Percentiles rank a stretch among this genome's conserved stretches.
Evolutionary conservation across 768 basidiomycete genomes (phyloP).

Genomic region (Lactarius psammicola): DNA sequence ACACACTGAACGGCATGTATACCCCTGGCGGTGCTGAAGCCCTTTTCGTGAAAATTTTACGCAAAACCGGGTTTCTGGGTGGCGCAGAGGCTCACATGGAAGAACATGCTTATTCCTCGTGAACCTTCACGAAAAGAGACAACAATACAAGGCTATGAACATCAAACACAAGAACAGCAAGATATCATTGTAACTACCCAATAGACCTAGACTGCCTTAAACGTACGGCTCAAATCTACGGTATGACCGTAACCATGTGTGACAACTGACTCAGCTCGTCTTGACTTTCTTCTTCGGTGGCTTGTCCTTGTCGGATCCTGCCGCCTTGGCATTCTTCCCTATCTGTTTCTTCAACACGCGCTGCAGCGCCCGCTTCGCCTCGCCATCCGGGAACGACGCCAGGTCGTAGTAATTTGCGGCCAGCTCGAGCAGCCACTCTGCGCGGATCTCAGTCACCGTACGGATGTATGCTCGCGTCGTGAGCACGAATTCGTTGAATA

Average conservation of each 20-base stretch:
- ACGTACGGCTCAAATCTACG: background rate
- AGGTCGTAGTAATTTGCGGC: conserved; percentile 71
- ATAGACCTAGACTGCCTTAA: background rate
- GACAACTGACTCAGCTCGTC: conserved; percentile 1
- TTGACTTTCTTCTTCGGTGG: conserved; percentile 14
- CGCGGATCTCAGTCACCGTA: conserved; percentile 81
- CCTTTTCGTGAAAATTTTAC: background rate
- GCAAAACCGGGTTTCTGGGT: background rate
- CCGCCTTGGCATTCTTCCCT: conserved; percentile 1
- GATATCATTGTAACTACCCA: background rate
- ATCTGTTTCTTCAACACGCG: conserved; percentile 18
- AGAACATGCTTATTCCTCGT: background rate
- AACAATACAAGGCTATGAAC: background rate
- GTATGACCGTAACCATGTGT: background rate
- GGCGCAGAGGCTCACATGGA: background rate
- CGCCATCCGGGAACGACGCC: conserved; percentile 59
- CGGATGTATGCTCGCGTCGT: conserved; percentile 89
- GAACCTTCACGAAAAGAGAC: background rate
- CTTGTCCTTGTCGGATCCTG: background rate
- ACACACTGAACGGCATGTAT: background rate
- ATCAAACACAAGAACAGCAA: background rate
- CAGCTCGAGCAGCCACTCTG: conserved; percentile 79
- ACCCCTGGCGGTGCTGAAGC: background rate
- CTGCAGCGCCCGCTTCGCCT: conserved; percentile 56
- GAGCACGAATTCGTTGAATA: conserved; percentile 93